These are phyloP conservation scores for Yarrowia yakushimensis DNA, from an alignment of 805 yeast genomes.

Conservation along the genomic window DNA sequence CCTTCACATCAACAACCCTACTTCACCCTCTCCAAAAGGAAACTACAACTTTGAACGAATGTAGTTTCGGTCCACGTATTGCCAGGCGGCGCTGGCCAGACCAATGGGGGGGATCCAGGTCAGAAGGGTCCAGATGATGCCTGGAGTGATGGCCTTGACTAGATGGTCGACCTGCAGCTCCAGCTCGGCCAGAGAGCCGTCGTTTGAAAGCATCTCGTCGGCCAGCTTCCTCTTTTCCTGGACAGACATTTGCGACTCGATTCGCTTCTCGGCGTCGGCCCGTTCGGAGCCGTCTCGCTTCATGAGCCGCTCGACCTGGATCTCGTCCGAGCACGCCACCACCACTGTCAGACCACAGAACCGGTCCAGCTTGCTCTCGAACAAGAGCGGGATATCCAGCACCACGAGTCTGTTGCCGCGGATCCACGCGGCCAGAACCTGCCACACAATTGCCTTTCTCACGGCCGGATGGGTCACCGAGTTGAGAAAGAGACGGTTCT, in stretches of 20 bases:
- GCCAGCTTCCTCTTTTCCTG: slow-evolving; percentile 55
- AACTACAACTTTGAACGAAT: not conserved
- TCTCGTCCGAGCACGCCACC: slow-evolving; percentile 55
- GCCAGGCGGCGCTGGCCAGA: slow-evolving; percentile 29
- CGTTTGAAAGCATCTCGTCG: slow-evolving; percentile 67
- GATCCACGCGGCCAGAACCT: slow-evolving; percentile 56
- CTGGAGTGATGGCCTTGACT: slow-evolving; percentile 43
- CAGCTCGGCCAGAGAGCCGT: slow-evolving; percentile 45
- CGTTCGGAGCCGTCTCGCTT: slow-evolving; percentile 60
- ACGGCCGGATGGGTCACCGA: slow-evolving; percentile 86
- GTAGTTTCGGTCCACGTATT: slow-evolving; percentile 2
- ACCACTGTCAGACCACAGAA: slow-evolving; percentile 71
- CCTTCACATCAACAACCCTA: too few species aligned
- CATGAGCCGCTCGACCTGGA: slow-evolving; percentile 62
- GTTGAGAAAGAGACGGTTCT: slow-evolving; percentile 53
- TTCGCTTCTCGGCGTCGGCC: slow-evolving; percentile 69
- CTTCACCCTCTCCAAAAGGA: not conserved
- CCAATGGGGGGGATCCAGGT: slow-evolving; percentile 41
- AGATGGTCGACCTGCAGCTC: slow-evolving; percentile 44
- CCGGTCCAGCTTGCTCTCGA: slow-evolving; percentile 68
- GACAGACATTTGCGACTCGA: slow-evolving; percentile 70
- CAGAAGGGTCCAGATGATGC: slow-evolving; percentile 30
- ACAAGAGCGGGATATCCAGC: slow-evolving; percentile 85
- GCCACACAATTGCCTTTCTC: slow-evolving; percentile 57
- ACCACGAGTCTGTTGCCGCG: slow-evolving; percentile 57